Evolutionary conservation across 305 asterid species (phyloP), one percentile per base, ranked within the genome.

Genomic region (Lippia alba): DNA sequence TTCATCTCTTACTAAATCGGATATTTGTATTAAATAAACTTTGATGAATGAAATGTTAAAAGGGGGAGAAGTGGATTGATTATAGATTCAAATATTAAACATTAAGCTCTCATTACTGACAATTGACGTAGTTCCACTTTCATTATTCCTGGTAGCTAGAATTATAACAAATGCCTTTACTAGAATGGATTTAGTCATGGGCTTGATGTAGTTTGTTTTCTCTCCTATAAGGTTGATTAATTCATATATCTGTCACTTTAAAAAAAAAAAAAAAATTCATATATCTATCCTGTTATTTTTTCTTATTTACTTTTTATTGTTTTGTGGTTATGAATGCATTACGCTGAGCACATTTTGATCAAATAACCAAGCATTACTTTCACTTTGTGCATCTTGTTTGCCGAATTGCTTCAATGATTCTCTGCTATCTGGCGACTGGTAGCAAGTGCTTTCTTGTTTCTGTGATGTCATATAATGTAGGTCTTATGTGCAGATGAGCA

Each of bases 401-500:
- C 59, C 70, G 36, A n/a, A 50, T 24, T 53, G 44, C 17, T 68
- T 51, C 61, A n/a, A 6, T 79, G 39, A 24, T 39, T 17, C 61
- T 66, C 24, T 67, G 54, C 64, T 60, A 54, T 57, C 45, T 79
- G 74, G 30, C 3, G 30, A 24, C 30, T 24, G 30, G 70, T 79
- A 45, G 70, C 77, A 58, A 24, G 57, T 67, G 48, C 41, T 74
- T 73, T 78, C 76, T 79, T 78, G 60, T 67, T 76, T 70, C 75
- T 77, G 67, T 76, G 78, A 74, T 76, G 75, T 81, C 90, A 84
- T 83, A 87, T 79, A 75, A 66, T 79, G 86, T 86, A 86, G 89
- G 90, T 77, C 86, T 88, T 83, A 78, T 85, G 67, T 87, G 76
- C 91, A 83, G 94, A 91, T 82, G 85, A 80, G 71, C 78, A 70